Percentiles rank a stretch among this genome's conserved stretches.
phyloP scores from a whole-genome alignment of 345 rosid genomes.

The Pistacia atlantica region DNA sequence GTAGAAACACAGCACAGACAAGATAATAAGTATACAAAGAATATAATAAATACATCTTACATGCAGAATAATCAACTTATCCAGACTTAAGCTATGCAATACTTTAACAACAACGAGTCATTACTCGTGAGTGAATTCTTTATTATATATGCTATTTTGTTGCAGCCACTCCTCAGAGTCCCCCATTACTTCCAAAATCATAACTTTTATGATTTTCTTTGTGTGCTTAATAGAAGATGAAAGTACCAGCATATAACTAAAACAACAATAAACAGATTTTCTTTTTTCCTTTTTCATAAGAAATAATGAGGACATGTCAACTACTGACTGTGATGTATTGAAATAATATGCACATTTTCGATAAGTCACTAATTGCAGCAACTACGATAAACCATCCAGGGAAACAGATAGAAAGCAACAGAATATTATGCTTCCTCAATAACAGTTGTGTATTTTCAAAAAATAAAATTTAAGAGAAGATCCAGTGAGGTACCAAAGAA shows the following conservation, averaged over 20 bases:
- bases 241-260: not conserved
- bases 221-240: not conserved
- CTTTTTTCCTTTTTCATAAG: too few relatives aligned
- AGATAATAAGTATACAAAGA: constrained; percentile 1
- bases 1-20: constrained; percentile 25
- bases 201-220: not conserved
- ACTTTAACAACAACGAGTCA: not conserved
- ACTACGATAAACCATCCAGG: not conserved
- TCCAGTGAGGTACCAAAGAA: constrained; percentile 3
- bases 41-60: not conserved
- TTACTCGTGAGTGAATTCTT: not conserved
- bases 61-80: constrained; percentile 4
- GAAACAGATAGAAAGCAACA: not conserved
- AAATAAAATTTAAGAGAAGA: not conserved
- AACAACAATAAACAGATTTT: not conserved
- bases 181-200: not conserved
- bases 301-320: too few relatives aligned
- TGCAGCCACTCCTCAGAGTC: not conserved
- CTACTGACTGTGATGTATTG: too few relatives aligned
- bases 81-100: not conserved
- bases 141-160: not conserved
- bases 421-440: not conserved
- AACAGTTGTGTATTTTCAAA: not conserved
- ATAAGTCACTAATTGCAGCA: not conserved
- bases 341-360: not conserved